Percentiles rank a stretch among this genome's conserved stretches.
These are phyloP conservation scores for Talaromyces borbonicus DNA, from an alignment of 495 filamentous ascomycete species.

Conservation along the genomic window DNA sequence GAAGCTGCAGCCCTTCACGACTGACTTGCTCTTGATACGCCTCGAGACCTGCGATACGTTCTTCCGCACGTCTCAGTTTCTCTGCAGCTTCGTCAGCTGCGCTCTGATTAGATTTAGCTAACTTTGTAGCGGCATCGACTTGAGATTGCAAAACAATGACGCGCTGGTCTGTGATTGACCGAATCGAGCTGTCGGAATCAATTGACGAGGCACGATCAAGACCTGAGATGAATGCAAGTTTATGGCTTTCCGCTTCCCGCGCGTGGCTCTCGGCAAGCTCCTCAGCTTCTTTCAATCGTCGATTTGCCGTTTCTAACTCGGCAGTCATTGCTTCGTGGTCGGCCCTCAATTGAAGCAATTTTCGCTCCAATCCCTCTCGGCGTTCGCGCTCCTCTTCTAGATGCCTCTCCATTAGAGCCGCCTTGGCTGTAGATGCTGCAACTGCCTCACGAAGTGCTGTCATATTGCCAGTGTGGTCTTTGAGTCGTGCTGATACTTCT, in stretches of 20 bases:
- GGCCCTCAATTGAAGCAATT: slow-evolving; percentile 64
- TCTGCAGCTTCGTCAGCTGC: slow-evolving; percentile 85
- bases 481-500: slow-evolving; percentile 53
- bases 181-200: slow-evolving; percentile 36
- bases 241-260: slow-evolving; percentile 78
- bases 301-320: slow-evolving; percentile 66
- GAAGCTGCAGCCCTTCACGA: slow-evolving; percentile 77
- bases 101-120: slow-evolving; percentile 77
- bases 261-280: slow-evolving; percentile 84
- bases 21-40: slow-evolving; percentile 95
- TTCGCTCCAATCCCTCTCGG: slow-evolving; percentile 67
- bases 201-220: slow-evolving; percentile 52
- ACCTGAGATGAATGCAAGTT: slow-evolving; percentile 71
- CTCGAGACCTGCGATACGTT: slow-evolving; percentile 90
- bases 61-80: slow-evolving; percentile 84
- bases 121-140: slow-evolving; percentile 60
- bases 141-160: slow-evolving; percentile 69
- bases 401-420: slow-evolving; percentile 64
- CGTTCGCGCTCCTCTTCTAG: slow-evolving; percentile 74
- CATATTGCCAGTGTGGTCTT: slow-evolving; percentile 64
- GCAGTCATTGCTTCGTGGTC: slow-evolving; percentile 77
- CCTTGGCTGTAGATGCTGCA: slow-evolving; percentile 64
- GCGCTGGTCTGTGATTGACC: slow-evolving; percentile 60
- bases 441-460: slow-evolving; percentile 70
- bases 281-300: slow-evolving; percentile 75